Percentiles rank a stretch among this genome's conserved stretches.
Evolutionary conservation across 768 basidiomycete genomes (phyloP).

Genomic region (Kwoniella pini): DNA sequence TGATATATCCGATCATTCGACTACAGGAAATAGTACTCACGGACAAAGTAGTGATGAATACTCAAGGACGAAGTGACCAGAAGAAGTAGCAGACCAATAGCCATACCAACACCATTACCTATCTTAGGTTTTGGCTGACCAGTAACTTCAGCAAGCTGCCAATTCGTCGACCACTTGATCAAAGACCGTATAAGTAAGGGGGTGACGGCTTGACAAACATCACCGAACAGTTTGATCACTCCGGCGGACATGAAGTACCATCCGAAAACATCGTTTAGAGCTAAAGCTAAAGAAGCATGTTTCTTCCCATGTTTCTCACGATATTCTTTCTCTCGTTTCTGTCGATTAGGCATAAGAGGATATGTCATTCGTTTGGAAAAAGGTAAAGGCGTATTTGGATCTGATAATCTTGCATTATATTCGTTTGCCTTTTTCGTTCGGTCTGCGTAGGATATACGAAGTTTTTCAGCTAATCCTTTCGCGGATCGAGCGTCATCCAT

Average conservation of each 20-base stretch:
- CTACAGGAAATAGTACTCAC: background rate
- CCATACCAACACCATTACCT: constrained; percentile 71
- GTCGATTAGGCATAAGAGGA: constrained; percentile 60
- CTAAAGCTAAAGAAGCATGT: constrained; percentile 48
- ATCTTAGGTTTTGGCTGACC: constrained; percentile 55
- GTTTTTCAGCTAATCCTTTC: constrained; percentile 63
- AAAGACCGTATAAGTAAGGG: constrained; percentile 45
- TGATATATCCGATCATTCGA: background rate
- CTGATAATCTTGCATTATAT: constrained; percentile 71
- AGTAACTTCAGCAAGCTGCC: constrained; percentile 24
- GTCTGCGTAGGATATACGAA: constrained; percentile 66
- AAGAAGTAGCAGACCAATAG: constrained; percentile 68
- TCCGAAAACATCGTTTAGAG: constrained; percentile 51
- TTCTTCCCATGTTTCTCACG: constrained; percentile 47
- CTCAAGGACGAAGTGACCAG: constrained; percentile 78
- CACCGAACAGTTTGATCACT: constrained; percentile 57
- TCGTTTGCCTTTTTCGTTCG: constrained; percentile 63
- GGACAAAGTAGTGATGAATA: constrained; percentile 56
- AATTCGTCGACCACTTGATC: constrained; percentile 45
- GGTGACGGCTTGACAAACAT: constrained; percentile 55
- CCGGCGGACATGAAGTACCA: constrained; percentile 54
- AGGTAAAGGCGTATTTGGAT: constrained; percentile 66
- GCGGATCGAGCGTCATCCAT: constrained; percentile 68
- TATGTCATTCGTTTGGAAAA: constrained; percentile 62
- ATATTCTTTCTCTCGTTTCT: constrained; percentile 51